Conservation (phyloP, 495 filamentous ascomycete species). For the Xylaria flabelliformis region DNA sequence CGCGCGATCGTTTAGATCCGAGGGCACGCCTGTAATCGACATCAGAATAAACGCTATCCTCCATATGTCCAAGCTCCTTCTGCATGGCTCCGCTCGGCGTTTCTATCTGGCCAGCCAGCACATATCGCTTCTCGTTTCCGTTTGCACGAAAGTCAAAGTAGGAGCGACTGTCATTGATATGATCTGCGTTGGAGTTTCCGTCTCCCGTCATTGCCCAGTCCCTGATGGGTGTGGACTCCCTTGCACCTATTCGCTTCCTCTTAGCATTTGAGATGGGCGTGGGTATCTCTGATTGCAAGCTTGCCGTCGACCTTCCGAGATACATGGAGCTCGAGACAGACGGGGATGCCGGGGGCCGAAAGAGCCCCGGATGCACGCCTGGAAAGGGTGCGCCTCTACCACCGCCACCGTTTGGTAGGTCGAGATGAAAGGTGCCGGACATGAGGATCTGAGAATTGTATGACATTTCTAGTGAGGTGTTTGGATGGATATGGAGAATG, state of each 20-base stretch:
- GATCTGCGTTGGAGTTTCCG: constrained; percentile 32
- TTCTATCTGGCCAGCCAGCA: constrained; percentile 68
- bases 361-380: constrained; percentile 66
- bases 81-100: constrained; percentile 58
- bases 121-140: constrained; percentile 43
- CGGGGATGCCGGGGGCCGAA: constrained; percentile 71
- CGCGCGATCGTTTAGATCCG: constrained; percentile 43
- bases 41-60: constrained; percentile 62
- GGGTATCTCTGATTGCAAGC: constrained; percentile 51
- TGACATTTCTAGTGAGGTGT: constrained; percentile 42
- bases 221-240: constrained; percentile 42
- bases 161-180: constrained; percentile 15
- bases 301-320: constrained; percentile 60
- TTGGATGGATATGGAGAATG: neutral
- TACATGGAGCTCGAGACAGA: constrained; percentile 67
- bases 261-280: constrained; percentile 40
- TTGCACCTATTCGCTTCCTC: constrained; percentile 47
- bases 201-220: constrained; percentile 42
- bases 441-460: constrained; percentile 53
- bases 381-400: constrained; percentile 44
- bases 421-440: constrained; percentile 58
- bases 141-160: constrained; percentile 32
- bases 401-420: constrained; percentile 40
- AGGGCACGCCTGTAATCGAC: constrained; percentile 58
- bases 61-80: constrained; percentile 56